Evolutionary conservation across 2,329 filamentous ascomycete species (phyloP).

Genomic region (Ophiobolus disseminans): DNA sequence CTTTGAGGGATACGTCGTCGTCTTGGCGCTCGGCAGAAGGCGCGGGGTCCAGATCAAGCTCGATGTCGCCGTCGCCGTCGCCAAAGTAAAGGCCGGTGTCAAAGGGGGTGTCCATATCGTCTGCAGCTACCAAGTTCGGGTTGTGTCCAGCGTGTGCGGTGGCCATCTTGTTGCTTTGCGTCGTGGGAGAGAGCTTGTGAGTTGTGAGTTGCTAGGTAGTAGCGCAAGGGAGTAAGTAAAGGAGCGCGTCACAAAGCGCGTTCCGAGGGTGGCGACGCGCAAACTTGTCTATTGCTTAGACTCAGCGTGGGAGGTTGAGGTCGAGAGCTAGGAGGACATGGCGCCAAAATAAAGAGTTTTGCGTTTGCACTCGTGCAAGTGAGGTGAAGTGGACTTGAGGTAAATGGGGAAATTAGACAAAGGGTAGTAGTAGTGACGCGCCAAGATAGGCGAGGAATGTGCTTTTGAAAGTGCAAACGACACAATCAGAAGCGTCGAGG

Average conservation of each 20-base stretch:
- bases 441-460: background rate
- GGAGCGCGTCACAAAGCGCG: conserved; percentile 26
- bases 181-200: background rate
- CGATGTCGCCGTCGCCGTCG: conserved; percentile 67
- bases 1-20: conserved; percentile 65
- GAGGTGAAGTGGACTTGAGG: too few relatives aligned
- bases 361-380: too few relatives aligned
- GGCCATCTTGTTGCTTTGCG: conserved; percentile 25
- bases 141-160: conserved; percentile 26
- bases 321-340: too few relatives aligned
- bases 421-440: conserved; percentile 2
- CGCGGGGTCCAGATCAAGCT: conserved; percentile 59
- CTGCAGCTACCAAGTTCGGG: conserved; percentile 46
- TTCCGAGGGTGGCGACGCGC: conserved; percentile 16
- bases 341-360: too few relatives aligned
- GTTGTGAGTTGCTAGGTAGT: background rate
- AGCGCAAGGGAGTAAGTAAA: background rate
- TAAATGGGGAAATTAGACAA: too few relatives aligned
- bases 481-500: too few relatives aligned
- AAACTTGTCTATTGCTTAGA: conserved; percentile 8
- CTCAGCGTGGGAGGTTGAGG: background rate
- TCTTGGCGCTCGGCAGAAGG: conserved; percentile 25
- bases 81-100: conserved; percentile 54
- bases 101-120: conserved; percentile 64
- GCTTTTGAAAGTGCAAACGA: too few relatives aligned